Evolutionary conservation across 495 filamentous ascomycete species (phyloP).

Genomic region (Trichoderma virens): DNA sequence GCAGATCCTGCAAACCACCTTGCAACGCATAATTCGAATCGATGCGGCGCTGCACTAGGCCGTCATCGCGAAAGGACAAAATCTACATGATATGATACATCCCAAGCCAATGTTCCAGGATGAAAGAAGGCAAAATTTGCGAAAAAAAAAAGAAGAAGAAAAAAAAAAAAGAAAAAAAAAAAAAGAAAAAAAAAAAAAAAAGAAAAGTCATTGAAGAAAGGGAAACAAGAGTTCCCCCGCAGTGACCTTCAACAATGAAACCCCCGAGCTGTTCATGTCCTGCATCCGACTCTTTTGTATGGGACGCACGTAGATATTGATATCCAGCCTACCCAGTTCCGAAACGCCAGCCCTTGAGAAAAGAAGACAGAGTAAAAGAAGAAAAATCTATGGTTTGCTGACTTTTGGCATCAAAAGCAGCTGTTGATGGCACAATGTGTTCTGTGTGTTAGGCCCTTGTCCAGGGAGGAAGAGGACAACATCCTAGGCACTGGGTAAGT

Average conservation of each 20-base stretch:
- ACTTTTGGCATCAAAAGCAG: background rate
- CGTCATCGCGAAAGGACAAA: background rate
- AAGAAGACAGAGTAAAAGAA: background rate
- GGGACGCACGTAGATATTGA: background rate
- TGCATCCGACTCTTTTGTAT: background rate
- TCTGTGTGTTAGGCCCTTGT: no score
- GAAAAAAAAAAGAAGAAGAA: background rate
- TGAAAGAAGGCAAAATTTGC: background rate
- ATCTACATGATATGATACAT: background rate
- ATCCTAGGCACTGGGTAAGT: background rate
- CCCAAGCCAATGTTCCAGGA: background rate
- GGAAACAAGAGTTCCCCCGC: background rate
- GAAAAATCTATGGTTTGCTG: background rate
- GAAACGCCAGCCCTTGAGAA: background rate
- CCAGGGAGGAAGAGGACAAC: no score
- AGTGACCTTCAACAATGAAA: background rate
- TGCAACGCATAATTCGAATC: background rate
- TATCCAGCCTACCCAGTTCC: conserved; percentile 5
- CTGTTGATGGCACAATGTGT: no score
- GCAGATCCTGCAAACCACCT: no score
- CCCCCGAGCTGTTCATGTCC: background rate
- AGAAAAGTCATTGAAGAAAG: background rate
- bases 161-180: background rate
- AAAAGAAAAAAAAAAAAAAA: background rate
- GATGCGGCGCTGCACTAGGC: conserved; percentile 5